Evolutionary conservation across 768 basidiomycete genomes (phyloP).

Genomic region (Kwoniella heveanensis): DNA sequence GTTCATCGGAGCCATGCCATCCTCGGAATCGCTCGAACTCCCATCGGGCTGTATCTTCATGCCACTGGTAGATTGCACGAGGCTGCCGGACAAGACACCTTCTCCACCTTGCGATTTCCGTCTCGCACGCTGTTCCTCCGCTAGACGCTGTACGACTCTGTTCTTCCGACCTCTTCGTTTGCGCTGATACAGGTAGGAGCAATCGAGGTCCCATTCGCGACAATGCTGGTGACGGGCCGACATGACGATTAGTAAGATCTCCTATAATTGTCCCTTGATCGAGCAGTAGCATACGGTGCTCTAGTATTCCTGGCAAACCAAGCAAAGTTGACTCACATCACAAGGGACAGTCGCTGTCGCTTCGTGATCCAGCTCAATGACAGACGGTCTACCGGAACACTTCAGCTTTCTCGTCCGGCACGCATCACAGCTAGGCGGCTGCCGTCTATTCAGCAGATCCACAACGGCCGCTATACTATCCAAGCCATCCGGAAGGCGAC

Average conservation of each 20-base stretch:
- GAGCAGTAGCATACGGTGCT: too few species aligned
- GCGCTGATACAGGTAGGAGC: slow-evolving; percentile 35
- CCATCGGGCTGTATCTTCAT: slow-evolving; percentile 10
- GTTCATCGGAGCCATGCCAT: background rate
- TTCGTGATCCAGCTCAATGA: slow-evolving; percentile 26
- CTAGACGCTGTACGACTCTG: slow-evolving; percentile 30
- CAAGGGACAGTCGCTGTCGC: slow-evolving; percentile 29
- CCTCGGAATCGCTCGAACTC: slow-evolving; percentile 13
- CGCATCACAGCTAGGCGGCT: slow-evolving; percentile 39
- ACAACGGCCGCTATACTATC: slow-evolving; percentile 7
- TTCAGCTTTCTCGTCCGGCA: slow-evolving; percentile 40
- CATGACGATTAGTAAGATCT: too few species aligned
- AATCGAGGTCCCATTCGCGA: slow-evolving; percentile 35
- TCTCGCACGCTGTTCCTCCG: slow-evolving; percentile 29
- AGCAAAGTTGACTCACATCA: slow-evolving; percentile 28
- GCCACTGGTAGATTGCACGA: too few species aligned
- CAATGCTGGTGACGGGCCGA: slow-evolving; percentile 25
- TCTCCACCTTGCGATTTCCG: slow-evolving; percentile 19
- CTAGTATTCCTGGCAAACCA: too few species aligned
- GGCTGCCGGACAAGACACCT: background rate
- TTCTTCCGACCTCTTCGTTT: slow-evolving; percentile 38
- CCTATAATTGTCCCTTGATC: too few species aligned
- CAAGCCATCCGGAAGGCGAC: background rate
- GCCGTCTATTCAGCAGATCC: slow-evolving; percentile 21
- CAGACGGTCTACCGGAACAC: slow-evolving; percentile 32